Percentiles rank a stretch among this genome's conserved stretches.
Evolutionary conservation across 768 basidiomycete species (phyloP).

Genomic region (Pleurotus sapidus): DNA sequence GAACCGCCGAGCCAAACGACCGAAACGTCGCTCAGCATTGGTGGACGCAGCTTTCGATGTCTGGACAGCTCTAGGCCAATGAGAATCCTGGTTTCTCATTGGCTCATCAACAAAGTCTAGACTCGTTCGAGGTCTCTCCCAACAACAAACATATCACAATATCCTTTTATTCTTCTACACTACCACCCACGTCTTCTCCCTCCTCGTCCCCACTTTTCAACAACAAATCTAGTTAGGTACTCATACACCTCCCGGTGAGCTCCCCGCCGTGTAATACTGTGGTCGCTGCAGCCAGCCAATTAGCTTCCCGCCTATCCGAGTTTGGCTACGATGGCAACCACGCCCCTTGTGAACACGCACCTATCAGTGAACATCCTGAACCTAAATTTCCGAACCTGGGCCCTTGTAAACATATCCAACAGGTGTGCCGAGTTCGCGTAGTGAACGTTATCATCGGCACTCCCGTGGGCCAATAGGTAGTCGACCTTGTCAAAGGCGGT

Average conservation of each 20-base stretch:
- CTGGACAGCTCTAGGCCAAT: constrained; percentile 9
- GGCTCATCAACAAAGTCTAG: constrained; percentile 1
- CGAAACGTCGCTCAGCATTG: constrained; percentile 9
- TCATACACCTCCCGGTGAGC: constrained; percentile 86
- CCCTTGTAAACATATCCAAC: constrained; percentile 88
- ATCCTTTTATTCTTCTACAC: background rate
- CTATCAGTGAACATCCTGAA: constrained; percentile 99
- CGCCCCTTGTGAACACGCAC: constrained; percentile 34
- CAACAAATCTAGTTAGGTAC: constrained; percentile 79
- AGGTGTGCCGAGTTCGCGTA: constrained; percentile 88
- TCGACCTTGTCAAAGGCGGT: constrained; percentile 80
- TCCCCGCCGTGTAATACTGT: constrained; percentile 67
- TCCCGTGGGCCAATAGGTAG: constrained; percentile 88
- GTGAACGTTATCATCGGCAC: constrained; percentile 97
- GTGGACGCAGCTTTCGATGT: constrained; percentile 5
- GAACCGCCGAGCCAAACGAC: constrained; percentile 15
- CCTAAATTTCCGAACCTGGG: constrained; percentile 67
- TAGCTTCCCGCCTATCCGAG: constrained; percentile 13
- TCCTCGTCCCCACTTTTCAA: constrained; percentile 93
- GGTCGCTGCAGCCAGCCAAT: constrained; percentile 56
- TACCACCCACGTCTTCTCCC: constrained; percentile 65
- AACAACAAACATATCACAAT: constrained; percentile 6
- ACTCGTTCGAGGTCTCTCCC: background rate
- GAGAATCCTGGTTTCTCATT: background rate
- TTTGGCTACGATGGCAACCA: constrained; percentile 4